These are phyloP conservation scores for Adansonia madagascariensis DNA, from an alignment of 441 rosid species.

Conservation along the genomic window DNA sequence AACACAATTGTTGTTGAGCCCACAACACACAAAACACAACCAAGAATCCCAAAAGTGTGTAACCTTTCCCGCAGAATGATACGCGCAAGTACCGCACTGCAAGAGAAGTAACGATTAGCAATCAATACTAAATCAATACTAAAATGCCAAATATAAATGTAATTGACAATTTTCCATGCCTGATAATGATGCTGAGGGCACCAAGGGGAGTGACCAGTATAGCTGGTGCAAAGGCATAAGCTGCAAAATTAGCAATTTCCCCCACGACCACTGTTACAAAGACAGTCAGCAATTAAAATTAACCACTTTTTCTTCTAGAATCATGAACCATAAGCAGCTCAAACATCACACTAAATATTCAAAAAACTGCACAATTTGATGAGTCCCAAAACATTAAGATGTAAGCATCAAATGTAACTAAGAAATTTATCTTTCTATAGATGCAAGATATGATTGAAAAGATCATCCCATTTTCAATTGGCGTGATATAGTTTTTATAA, in stretches of 20 bases:
- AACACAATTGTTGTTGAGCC: conserved; percentile 70
- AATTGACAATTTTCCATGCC: conserved; percentile 37
- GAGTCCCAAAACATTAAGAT: too few species aligned
- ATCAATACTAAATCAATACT: not conserved
- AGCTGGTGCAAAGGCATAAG: conserved; percentile 77
- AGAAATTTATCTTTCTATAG: too few species aligned
- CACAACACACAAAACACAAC: conserved; percentile 69
- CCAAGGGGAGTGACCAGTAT: conserved; percentile 72
- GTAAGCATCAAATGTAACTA: too few species aligned
- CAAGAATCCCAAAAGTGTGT: conserved; percentile 66
- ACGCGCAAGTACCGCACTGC: conserved; percentile 68
- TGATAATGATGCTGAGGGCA: conserved; percentile 68
- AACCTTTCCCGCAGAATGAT: conserved; percentile 58
- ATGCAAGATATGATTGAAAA: too few species aligned
- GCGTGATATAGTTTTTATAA: too few species aligned
- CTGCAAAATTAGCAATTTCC: conserved; percentile 66
- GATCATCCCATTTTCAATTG: too few species aligned
- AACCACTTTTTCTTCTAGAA: not conserved
- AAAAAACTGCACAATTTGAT: too few species aligned
- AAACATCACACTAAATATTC: not conserved
- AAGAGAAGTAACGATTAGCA: conserved; percentile 23
- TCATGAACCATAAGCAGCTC: conserved; percentile 15
- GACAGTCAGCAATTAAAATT: conserved; percentile 23
- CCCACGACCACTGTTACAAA: conserved; percentile 61
- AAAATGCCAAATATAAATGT: conserved; percentile 4